phyloP scores from a whole-genome alignment of 768 basidiomycete genomes.

The Lactarius deliciosus region DNA sequence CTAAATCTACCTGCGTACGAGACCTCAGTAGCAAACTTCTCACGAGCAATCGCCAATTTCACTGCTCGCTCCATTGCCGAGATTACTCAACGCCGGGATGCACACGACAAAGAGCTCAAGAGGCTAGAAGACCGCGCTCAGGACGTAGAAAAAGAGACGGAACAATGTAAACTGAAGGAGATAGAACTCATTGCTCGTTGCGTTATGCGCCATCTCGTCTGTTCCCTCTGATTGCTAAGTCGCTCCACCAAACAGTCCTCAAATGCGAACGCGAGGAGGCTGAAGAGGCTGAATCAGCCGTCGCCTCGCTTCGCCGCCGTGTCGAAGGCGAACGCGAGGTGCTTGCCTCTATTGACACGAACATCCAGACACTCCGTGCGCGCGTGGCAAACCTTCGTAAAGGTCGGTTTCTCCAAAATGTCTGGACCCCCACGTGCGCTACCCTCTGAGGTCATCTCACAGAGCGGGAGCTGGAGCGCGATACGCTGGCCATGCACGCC shows the following conservation, averaged over 20 bases:
- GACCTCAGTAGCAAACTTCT: not conserved
- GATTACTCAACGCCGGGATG: not conserved
- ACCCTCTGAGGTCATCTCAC: not conserved
- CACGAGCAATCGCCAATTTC: not conserved
- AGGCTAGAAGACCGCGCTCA: conserved; percentile 42
- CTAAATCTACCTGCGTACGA: not conserved
- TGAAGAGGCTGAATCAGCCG: conserved; percentile 63
- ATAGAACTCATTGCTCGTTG: conserved; percentile 74
- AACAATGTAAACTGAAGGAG: conserved; percentile 51
- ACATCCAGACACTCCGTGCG: conserved; percentile 72
- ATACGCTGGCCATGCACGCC: conserved; percentile 53
- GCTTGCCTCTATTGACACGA: conserved; percentile 55
- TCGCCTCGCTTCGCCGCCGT: conserved; percentile 63
- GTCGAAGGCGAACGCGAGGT: conserved; percentile 62
- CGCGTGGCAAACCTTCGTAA: conserved; percentile 59
- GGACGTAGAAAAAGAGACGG: conserved; percentile 41
- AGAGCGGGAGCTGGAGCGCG: conserved; percentile 71
- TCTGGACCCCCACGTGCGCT: not conserved
- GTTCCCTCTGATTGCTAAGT: not conserved
- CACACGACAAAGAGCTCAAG: not conserved
- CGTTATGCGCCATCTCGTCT: conserved; percentile 1
- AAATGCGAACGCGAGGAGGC: conserved; percentile 61
- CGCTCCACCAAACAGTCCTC: conserved; percentile 32
- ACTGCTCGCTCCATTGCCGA: not conserved
- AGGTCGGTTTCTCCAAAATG: conserved; percentile 44